Evolutionary conservation across 257 asterid species (phyloP), one percentile per base, ranked within the genome.

Genomic region (Gynochthodes officinalis): DNA sequence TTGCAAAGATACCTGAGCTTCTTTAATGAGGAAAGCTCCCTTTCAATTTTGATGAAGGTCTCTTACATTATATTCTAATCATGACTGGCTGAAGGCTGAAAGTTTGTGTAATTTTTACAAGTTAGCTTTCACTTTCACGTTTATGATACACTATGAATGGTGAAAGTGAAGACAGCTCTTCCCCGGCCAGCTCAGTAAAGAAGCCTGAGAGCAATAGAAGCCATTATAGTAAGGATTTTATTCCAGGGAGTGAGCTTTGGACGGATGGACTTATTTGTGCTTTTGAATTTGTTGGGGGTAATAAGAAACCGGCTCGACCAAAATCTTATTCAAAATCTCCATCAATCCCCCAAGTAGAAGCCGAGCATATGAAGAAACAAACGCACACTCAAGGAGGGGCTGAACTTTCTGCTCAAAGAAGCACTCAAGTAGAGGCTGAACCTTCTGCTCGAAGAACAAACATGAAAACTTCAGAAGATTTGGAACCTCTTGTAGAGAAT

Each of bases 221-320:
- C 70, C 77, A 72, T 72, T 68, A 74, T 66, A 80, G 40, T 74
- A 88, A 84, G 80, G 96, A 87, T 75, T 63, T 57, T 70, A 61
- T 81, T 75, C 83, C 88, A 44, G 97, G 86, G 70, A 86, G 79
- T 76, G 90, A 84, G 62, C 82, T 89, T 32, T 93, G 98, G 98
- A 91, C 87, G 16, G 88, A 88, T 81, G 98, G 98, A 55, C 96
- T 93, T 61, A 86, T 93, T 77, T 93, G 96, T 52, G 98, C 98
- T 40, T 91, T 93, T 62, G 98, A 93, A 75, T 91, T 88, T 78
- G 75, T 93, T 74, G 79, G 87, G 78, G 84, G 83, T n/a, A 81
- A 68, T 63, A 85, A 77, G 71, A 91, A 72, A 67, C 33, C 87
- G 40, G 70, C 48, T 8, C 70, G 81, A 64, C 30, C 83, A 54